phyloP scores from a whole-genome alignment of 1,284 basidiomycete species.

The Porphyrellus sp. region DNA sequence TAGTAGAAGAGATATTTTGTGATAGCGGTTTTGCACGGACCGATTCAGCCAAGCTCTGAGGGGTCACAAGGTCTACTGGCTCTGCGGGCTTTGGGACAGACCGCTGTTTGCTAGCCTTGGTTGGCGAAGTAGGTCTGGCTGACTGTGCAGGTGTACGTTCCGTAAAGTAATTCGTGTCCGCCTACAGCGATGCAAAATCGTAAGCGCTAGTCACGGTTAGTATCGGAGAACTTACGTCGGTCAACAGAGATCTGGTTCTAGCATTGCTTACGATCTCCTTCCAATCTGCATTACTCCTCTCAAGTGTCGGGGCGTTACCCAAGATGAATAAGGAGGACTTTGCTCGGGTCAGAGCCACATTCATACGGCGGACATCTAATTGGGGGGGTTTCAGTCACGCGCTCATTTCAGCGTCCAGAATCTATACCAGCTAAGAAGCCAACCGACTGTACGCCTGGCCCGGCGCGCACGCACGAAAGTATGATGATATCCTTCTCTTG shows the following conservation, averaged over 20 bases:
- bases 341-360: slow-evolving; percentile 95
- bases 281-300: slow-evolving; percentile 83
- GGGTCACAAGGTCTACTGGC: slow-evolving; percentile 32
- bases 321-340: slow-evolving; percentile 93
- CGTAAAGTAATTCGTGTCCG: slow-evolving; percentile 40
- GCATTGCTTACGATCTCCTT: slow-evolving; percentile 77
- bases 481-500: slow-evolving; percentile 98
- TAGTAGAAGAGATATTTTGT: slow-evolving; percentile 10
- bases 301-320: slow-evolving; percentile 85
- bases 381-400: slow-evolving; percentile 9
- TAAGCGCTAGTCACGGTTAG: slow-evolving; percentile 10
- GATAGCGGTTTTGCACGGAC: slow-evolving; percentile 28
- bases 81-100: slow-evolving; percentile 19
- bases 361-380: slow-evolving; percentile 85
- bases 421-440: slow-evolving; percentile 82
- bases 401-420: slow-evolving; percentile 1
- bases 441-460: slow-evolving; percentile 74
- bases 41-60: slow-evolving; percentile 32
- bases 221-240: slow-evolving; percentile 46
- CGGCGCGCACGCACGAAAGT: slow-evolving; percentile 89
- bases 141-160: slow-evolving; percentile 15
- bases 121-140: slow-evolving; percentile 20
- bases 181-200: slow-evolving; percentile 27
- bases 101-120: slow-evolving; percentile 21
- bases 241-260: slow-evolving; percentile 48